A percentile compares a stretch with the other conserved stretches of the same genome.
Conservation (phyloP, 257 asterid genomes). For the Anisodus tanguticus region DNA sequence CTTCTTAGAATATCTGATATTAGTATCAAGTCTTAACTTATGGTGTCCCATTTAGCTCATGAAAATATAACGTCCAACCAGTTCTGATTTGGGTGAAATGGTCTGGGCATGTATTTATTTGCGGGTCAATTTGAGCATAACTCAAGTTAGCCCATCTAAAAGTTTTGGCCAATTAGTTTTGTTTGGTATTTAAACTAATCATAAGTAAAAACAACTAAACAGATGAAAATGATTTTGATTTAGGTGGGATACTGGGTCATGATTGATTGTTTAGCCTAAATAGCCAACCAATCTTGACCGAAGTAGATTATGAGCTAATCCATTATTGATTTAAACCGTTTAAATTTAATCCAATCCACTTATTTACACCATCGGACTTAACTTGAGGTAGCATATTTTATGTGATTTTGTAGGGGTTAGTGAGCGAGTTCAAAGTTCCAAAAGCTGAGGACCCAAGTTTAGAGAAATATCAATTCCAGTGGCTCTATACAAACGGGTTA, state of each 20-base stretch:
- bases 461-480: constrained; percentile 48
- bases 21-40: not conserved
- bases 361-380: not conserved
- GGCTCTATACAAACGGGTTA: constrained; percentile 60
- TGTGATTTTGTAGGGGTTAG: constrained; percentile 46
- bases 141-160: no score
- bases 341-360: not conserved
- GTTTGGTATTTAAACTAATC: no score
- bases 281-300: no score
- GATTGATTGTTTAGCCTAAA: no score
- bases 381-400: not conserved
- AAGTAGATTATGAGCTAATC: no score
- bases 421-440: constrained; percentile 53
- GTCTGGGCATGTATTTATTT: no score
- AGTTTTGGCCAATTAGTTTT: no score
- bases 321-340: not conserved
- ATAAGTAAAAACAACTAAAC: no score
- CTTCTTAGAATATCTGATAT: not conserved
- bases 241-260: no score
- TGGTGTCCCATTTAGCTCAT: not conserved
- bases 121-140: no score
- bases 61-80: not conserved
- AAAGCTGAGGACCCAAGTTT: constrained; percentile 42
- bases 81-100: no score
- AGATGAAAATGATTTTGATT: no score